Percentiles rank a stretch among this genome's conserved stretches.
These are phyloP conservation scores for Hypholoma fasciculare DNA, from an alignment of 768 basidiomycete genomes.

Conservation along the genomic window DNA sequence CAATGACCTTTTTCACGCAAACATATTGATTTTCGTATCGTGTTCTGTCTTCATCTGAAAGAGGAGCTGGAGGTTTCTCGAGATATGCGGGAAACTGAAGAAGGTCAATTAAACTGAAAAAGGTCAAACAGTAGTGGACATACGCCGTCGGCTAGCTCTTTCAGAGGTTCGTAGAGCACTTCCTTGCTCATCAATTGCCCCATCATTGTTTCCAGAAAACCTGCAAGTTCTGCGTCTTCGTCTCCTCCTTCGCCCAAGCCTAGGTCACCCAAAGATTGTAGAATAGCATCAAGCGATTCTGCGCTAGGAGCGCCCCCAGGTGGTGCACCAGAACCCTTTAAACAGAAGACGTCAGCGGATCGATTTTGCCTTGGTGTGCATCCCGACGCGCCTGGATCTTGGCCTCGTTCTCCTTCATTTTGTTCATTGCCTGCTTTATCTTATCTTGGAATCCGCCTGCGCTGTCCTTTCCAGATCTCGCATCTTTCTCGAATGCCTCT, in stretches of 20 bases:
- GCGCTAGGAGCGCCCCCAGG: conserved; percentile 21
- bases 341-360: no score
- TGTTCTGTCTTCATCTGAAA: conserved; percentile 58
- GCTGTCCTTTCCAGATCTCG: conserved; percentile 6
- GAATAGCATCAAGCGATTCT: conserved; percentile 50
- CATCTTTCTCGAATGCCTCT: conserved; percentile 9
- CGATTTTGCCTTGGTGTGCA: no score
- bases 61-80: conserved; percentile 46
- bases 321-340: conserved; percentile 19
- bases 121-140: conserved; percentile 15
- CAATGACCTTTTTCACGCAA: conserved; percentile 58
- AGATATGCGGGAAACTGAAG: conserved; percentile 79
- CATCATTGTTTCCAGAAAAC: conserved; percentile 82
- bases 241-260: conserved; percentile 33
- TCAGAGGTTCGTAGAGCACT: conserved; percentile 82
- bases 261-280: conserved; percentile 46
- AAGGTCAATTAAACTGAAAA: neutral
- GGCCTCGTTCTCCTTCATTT: conserved; percentile 68
- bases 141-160: conserved; percentile 75
- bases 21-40: conserved; percentile 64
- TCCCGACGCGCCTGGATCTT: conserved; percentile 41
- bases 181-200: conserved; percentile 79
- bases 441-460: conserved; percentile 58
- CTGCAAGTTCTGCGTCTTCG: conserved; percentile 56
- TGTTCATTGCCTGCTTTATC: conserved; percentile 73